A percentile compares a stretch with the other conserved stretches of the same genome.
These are phyloP conservation scores for Dryadomyces quercivorus DNA, from an alignment of 2,329 filamentous ascomycete species.

Conservation along the genomic window DNA sequence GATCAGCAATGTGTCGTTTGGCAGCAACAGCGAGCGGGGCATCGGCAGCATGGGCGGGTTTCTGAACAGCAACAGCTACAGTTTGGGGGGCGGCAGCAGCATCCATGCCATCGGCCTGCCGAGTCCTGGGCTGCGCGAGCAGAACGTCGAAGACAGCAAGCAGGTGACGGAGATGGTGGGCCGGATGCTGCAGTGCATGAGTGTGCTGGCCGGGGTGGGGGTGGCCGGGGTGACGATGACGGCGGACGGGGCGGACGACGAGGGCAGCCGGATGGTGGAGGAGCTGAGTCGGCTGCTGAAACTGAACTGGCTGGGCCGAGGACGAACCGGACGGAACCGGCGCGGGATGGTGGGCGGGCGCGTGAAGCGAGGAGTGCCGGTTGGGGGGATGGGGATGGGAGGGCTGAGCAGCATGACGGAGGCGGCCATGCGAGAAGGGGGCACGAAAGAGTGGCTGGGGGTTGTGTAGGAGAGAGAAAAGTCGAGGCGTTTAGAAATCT, in stretches of 20 bases:
- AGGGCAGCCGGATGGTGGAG: conserved; percentile 66
- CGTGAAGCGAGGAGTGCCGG: conserved; percentile 20
- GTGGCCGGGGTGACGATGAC: conserved; percentile 9
- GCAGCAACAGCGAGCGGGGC: conserved; percentile 32
- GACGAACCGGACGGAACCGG: conserved; percentile 77
- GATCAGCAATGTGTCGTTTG: conserved; percentile 71
- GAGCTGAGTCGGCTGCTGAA: conserved; percentile 79
- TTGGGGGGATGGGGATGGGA: not conserved
- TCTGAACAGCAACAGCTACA: not conserved
- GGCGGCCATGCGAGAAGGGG: not conserved
- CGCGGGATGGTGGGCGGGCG: conserved; percentile 73
- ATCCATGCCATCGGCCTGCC: not conserved
- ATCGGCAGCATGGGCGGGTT: conserved; percentile 16
- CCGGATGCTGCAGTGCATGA: conserved; percentile 91
- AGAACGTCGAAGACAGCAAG: conserved; percentile 55
- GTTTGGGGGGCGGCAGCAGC: conserved; percentile 5
- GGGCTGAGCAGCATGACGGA: not conserved
- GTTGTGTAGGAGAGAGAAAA: not conserved
- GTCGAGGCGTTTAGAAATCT: not conserved
- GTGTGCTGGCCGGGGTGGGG: conserved; percentile 62
- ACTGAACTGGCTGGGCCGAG: conserved; percentile 90
- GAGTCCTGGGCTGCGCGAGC: conserved; percentile 32
- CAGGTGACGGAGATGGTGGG: conserved; percentile 90
- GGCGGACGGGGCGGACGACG: conserved; percentile 42
- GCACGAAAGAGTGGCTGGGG: not conserved